Evolutionary conservation across 768 basidiomycete species (phyloP), one percentile per base, ranked within the genome.

Genomic region (Grammothele lineata): DNA sequence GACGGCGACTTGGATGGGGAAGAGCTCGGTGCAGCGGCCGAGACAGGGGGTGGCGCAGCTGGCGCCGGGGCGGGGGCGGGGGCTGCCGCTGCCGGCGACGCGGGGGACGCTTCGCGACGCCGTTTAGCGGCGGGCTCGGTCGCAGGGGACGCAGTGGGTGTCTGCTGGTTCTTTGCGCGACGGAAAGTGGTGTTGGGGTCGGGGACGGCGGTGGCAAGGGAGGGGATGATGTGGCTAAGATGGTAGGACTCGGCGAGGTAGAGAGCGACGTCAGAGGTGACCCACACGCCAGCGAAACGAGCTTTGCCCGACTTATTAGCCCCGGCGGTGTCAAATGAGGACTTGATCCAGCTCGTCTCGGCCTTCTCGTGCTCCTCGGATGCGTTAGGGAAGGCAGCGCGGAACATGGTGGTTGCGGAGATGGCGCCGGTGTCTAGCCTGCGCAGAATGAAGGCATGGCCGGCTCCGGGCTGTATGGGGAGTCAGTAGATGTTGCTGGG

Each of bases 371-470:
- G 81, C 39, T 75, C 70, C 1, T 92, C 89, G 35, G 72, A 70
- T 3, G 92, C 87, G 32, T 74, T 78, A 9, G 93, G 93, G 65
- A 92, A 97, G 0, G 92, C 92, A 7, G 92, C 92, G 48, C 92
- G 88, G 70, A 89, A 95, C 92, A 97, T 95, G 47, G 93, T 95
- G 9, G 93, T 95, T 9, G 93, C 78, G 54, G 85, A 88, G 67
- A 97, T 79, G 17, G 92, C 92, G 49, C 88, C 85, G 3, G 93
- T 95, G 67, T 97, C 94, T 57, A 88, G 93, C 45, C 94, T 83
- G 37, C 93, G 82, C 27, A 97, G 83, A 61, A 97, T 90, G 64
- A 96, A 97, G 19, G 94, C 92, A 67, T 97, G 93, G 27, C 85
- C 83, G 12, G 70, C 40, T 17, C 27, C 65, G 23, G 84, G 76